These are phyloP conservation scores for Maudiozyma humilis DNA, from an alignment of 1,139 yeast species.

Conservation along the genomic window DNA sequence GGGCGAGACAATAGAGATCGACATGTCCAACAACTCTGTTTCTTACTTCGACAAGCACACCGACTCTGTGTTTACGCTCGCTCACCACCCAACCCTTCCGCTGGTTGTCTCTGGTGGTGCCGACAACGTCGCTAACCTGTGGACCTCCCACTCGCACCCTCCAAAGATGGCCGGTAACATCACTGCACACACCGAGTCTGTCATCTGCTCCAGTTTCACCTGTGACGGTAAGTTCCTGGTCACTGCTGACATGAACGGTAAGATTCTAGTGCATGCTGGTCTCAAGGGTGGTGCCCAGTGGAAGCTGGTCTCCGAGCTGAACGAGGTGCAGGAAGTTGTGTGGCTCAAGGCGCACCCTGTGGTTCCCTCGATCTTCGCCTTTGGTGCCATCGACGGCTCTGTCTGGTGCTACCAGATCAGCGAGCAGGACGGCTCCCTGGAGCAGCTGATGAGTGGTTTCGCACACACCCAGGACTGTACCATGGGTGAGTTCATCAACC, in stretches of 20 bases:
- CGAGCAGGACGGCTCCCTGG: constrained; percentile 44
- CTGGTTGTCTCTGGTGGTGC: constrained; percentile 84
- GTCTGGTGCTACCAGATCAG: constrained; percentile 87
- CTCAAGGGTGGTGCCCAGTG: constrained; percentile 74
- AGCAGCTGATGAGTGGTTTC: constrained; percentile 71
- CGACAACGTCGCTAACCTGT: constrained; percentile 77
- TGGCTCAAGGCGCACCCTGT: constrained; percentile 79
- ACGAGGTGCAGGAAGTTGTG: constrained; percentile 76
- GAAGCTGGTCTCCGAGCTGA: constrained; percentile 61
- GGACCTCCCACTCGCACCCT: constrained; percentile 86
- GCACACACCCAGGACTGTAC: constrained; percentile 75
- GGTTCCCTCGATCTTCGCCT: constrained; percentile 71
- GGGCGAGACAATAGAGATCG: constrained; percentile 46
- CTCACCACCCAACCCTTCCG: constrained; percentile 75
- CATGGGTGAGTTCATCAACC: constrained; percentile 62
- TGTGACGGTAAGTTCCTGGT: constrained; percentile 70
- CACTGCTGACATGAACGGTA: constrained; percentile 94
- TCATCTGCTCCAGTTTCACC: constrained; percentile 76
- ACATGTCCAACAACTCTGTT: constrained; percentile 81
- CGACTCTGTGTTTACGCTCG: constrained; percentile 73
- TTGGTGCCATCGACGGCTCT: constrained; percentile 87
- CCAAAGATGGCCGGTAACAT: constrained; percentile 71
- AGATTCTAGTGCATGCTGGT: constrained; percentile 63
- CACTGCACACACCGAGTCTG: constrained; percentile 76
- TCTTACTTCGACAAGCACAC: constrained; percentile 81